phyloP scores from a whole-genome alignment of 83 land plant species.

The Picea abies region DNA sequence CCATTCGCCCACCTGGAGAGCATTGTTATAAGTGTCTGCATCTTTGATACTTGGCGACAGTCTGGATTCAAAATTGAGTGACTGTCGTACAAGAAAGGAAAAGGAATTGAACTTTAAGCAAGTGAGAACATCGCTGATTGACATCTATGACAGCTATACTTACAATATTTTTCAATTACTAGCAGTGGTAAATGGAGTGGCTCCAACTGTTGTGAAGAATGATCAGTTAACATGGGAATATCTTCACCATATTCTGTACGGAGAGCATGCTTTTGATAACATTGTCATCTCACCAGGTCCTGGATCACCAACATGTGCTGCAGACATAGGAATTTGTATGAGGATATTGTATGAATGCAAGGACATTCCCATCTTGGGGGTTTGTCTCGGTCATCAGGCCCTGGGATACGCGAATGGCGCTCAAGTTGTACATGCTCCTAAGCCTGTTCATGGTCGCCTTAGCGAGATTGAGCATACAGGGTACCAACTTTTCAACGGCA shows the following conservation, averaged over 20 bases:
- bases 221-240: too few species aligned
- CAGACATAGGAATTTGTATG: conserved; percentile 90
- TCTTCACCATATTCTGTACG: conserved; percentile 47
- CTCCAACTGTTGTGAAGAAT: too few species aligned
- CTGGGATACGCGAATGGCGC: conserved; percentile 93
- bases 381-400: conserved; percentile 99
- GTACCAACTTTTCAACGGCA: conserved; percentile 66
- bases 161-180: too few species aligned
- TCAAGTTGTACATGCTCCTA: conserved; percentile 83
- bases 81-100: too few species aligned
- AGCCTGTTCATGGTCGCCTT: conserved; percentile 95
- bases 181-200: too few species aligned
- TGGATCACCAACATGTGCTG: conserved; percentile 86
- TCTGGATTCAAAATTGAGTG: too few species aligned
- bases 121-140: too few species aligned
- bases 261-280: conserved; percentile 87
- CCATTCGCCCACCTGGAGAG: too few species aligned
- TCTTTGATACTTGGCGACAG: too few species aligned
- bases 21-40: too few species aligned
- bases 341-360: conserved; percentile 73
- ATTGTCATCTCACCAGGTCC: conserved; percentile 99
- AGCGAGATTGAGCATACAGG: conserved; percentile 92
- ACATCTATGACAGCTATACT: too few species aligned
- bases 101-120: too few species aligned
- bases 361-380: conserved; percentile 96